Evolutionary conservation across 352 stramenopile species (phyloP), one percentile per base, ranked within the genome.

Genomic region (Phytophthora multivora): DNA sequence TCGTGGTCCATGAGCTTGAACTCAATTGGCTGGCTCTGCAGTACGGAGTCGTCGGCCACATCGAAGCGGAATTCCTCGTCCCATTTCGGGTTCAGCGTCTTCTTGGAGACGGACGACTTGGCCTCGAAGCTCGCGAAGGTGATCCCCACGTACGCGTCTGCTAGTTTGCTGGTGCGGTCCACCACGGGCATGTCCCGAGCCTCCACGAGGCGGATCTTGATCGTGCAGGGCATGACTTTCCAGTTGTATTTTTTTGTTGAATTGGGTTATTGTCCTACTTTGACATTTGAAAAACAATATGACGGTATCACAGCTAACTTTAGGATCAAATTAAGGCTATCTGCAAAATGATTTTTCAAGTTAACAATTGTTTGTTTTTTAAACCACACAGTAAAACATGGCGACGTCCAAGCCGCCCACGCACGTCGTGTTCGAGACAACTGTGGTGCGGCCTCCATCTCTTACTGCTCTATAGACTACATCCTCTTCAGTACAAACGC

Each of bases 41-140:
- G 75, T 19, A 99, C 80, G 15, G 92, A 97, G 79, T 99, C 98
- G 73, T 99, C 97, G 16, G 92, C 91, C 38, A 99, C 95, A 58
- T 99, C 97, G 69, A 99, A 99, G 60, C 97, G 90, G 72, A 99
- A 99, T 69, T 99, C 97, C 70, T 99, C 95, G 69, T 99, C 93
- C 93, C 95, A 99, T 16, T 91, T 82, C n/a, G 97, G 97, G 79
- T 98, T 96, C 7, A 98, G 75, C 38, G 89, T 97, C 79, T 97
- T 97, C 66, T 93, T 88, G 56, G 84, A 96, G 9, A 98, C 88
- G 7, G 74, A 88, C 19, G 92, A 98, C 65, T 93, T 90, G 74
- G 93, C 86, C 49, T 92, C 78, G 52, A 96, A 93, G 61, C 77
- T 89, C 31, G 86, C 88, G 58, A 96, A 95, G 6, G 78, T 92